Evolutionary conservation across 352 stramenopile species (phyloP), one percentile per base, ranked within the genome.

Genomic region (Peronospora belbahrii): DNA sequence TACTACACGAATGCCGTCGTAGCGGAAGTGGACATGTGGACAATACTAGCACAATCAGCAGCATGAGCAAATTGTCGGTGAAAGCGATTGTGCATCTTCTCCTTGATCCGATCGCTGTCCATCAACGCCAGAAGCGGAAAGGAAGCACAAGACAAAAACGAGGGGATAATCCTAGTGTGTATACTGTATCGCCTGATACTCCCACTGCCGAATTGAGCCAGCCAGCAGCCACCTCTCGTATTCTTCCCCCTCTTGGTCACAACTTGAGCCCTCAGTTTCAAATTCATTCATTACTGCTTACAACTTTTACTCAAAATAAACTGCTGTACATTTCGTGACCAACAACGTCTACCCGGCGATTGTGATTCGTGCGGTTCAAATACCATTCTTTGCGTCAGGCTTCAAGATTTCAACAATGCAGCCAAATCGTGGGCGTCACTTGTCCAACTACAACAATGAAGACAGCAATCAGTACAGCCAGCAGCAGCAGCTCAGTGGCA

Each of bases 361-460:
- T n/a, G n/a, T n/a, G n/a, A n/a, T n/a, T n/a, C n/a, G n/a, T n/a
- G n/a, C 34, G 6, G 24, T 9, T 9, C 3, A 10, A 9, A 11
- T 2, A 32, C 33, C 54, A 63, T 42, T 57, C 40, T 61, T 65
- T 68, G 48, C 64, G 44, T 18, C 59, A 51, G 31, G 33, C 59
- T 67, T 67, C 48, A 68, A 62, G 54, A 60, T 65, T 61, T 58
- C 45, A 18, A 63, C 48, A 38, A 68, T 68, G 59, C 59, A 62
- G 53, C 58, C 58, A 56, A 53, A 44, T 52, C 34, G 42, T 40
- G 58, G 47, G n/a, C 45, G 48, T 24, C 54, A 57, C n/a, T 49
- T 57, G 44, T 27, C 43, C 34, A 31, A 67, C 14, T 53, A 57
- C 45, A 17, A 59, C 30, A 56, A 67, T 18, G 36, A 62, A 25